These are phyloP conservation scores for Paspalum notatum DNA, from an alignment of 176 grass and related monocot species.

Conservation along the genomic window DNA sequence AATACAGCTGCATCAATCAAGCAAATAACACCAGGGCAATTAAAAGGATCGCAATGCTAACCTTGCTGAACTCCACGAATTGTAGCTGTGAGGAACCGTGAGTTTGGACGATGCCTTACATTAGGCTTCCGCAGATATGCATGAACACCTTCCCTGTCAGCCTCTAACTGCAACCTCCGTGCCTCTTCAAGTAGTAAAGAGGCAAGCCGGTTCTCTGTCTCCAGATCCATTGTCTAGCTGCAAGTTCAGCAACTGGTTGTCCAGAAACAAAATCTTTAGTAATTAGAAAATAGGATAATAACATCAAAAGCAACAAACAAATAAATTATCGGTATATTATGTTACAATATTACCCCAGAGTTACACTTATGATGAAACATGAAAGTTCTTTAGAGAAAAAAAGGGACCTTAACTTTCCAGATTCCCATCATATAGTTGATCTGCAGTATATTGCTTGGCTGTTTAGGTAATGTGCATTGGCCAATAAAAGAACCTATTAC, in stretches of 20 bases:
- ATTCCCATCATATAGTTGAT: background rate
- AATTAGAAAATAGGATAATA: background rate
- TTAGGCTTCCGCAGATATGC: slow-evolving; percentile 69
- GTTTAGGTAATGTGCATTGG: background rate
- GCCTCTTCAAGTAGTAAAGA: slow-evolving; percentile 82
- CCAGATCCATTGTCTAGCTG: slow-evolving; percentile 70
- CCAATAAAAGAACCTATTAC: background rate
- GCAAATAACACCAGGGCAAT: background rate
- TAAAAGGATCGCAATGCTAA: slow-evolving; percentile 33
- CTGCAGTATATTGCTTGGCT: background rate
- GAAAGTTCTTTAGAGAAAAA: no score
- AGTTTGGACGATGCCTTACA: slow-evolving; percentile 81
- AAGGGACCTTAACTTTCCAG: background rate
- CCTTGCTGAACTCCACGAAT: slow-evolving; percentile 94
- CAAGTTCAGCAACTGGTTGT: background rate
- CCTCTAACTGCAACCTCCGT: slow-evolving; percentile 63
- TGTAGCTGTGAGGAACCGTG: slow-evolving; percentile 88
- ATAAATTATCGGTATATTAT: background rate
- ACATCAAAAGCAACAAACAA: background rate
- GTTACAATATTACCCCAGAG: background rate
- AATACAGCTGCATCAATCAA: background rate
- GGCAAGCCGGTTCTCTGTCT: slow-evolving; percentile 85
- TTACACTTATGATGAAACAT: no score
- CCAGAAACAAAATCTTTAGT: slow-evolving; percentile 4
- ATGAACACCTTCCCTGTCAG: slow-evolving; percentile 84